Percentiles rank a stretch among this genome's conserved stretches.
phyloP scores from a whole-genome alignment of 352 stramenopile genomes.

The Globisporangium cylindrosporum region DNA sequence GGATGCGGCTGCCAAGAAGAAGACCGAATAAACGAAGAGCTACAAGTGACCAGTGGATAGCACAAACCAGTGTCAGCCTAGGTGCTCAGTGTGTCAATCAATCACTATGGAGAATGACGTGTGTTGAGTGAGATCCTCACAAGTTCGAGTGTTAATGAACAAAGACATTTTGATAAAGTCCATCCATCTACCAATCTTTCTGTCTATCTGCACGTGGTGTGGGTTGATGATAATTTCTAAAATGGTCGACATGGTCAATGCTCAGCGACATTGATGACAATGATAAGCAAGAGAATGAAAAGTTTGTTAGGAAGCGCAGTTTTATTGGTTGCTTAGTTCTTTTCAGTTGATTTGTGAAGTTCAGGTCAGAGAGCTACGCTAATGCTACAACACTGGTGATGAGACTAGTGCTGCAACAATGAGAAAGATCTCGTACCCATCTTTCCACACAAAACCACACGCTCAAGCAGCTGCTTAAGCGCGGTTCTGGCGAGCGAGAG shows the following conservation, averaged over 20 bases:
- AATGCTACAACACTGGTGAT: neutral
- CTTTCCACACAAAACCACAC: conserved; percentile 15
- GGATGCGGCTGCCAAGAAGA: conserved; percentile 36
- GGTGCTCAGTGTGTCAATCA: neutral
- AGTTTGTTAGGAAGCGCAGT: conserved; percentile 17
- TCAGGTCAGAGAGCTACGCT: neutral
- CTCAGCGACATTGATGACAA: neutral
- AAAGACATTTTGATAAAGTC: conserved; percentile 11
- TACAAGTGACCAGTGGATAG: neutral
- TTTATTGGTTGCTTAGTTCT: conserved; percentile 17
- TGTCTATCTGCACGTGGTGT: neutral
- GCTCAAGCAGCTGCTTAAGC: conserved; percentile 54
- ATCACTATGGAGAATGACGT: neutral
- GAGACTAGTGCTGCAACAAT: neutral
- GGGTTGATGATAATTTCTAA: neutral
- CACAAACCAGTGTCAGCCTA: neutral
- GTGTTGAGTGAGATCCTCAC: neutral
- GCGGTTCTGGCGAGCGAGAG: conserved; percentile 91
- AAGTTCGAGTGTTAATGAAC: neutral
- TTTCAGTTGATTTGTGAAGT: conserved; percentile 5
- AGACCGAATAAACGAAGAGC: conserved; percentile 53
- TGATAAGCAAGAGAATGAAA: neutral
- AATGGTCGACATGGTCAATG: neutral
- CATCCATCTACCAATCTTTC: too few relatives aligned
- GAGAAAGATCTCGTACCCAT: neutral